Evolutionary conservation across 2,329 filamentous ascomycete genomes (phyloP), one percentile per base, ranked within the genome.

Genomic region (Colletotrichum zoysiae): DNA sequence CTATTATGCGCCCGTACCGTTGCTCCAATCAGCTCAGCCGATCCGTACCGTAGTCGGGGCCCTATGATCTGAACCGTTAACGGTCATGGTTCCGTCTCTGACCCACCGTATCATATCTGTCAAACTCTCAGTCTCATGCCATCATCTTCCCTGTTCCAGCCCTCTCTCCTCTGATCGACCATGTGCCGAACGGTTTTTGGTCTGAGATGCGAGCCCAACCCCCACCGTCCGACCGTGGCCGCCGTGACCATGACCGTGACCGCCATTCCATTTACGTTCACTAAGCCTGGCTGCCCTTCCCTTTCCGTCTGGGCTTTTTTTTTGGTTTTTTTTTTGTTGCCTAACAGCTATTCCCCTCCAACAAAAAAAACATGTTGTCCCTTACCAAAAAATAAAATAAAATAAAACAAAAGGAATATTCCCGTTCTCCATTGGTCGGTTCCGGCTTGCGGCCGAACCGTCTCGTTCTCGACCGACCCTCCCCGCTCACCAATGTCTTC

Each of bases 121-220:
- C 89, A 55, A 88, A 89, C 71, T 89, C 87, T 5, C 88, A 88
- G 20, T 89, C 87, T 1, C 87, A 62, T 87, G 0, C 82, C 44
- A n/a, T n/a, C 90, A 48, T 88, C 87, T 2, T 88, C 87, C 0
- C 88, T 3, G 85, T 89, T 56, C 87, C 53, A 63, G 33, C 59
- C 61, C 42, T 44, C 40, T 58, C 53, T 65, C 20, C 40, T 58
- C 53, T 65, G 44, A 50, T 35, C 53, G 66, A 65, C 44, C n/a
- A 64, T 55, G 56, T 55, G 58, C 65, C 59, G 69, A 42, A 71
- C 58, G 55, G 69, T 50, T 59, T 51, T n/a, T 69, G 55, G 65
- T 59, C 65, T 59, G 46, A 59, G 65, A 48, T 64, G 23, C 58
- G 20, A 48, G 38, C 66, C 69, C 69, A 71, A 60, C 69, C 69